A percentile compares a stretch with the other conserved stretches of the same genome.
Conservation (phyloP, 2,329 filamentous ascomycete genomes). For the Cryphonectria radicalis region DNA sequence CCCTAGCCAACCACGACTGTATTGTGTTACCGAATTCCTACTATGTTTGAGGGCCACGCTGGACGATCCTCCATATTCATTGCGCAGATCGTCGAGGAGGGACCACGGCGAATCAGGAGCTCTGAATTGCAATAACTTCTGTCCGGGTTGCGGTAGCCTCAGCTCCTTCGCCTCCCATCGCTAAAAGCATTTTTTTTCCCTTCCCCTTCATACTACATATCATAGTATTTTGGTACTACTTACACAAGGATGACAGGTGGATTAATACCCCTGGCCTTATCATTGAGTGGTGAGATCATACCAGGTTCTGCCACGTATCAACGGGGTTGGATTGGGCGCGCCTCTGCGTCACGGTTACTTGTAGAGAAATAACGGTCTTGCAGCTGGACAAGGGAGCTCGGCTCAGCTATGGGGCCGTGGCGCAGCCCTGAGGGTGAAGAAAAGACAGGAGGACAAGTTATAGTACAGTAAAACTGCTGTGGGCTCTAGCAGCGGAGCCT, state of each 20-base stretch:
- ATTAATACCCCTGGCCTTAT: neutral
- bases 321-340: neutral
- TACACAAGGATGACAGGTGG: neutral
- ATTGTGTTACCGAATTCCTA: neutral
- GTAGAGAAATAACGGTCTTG: neutral
- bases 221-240: too few relatives aligned
- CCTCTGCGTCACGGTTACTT: neutral
- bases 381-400: neutral
- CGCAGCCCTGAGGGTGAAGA: neutral
- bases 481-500: neutral
- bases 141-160: neutral
- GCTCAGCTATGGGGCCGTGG: conserved; percentile 1
- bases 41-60: neutral
- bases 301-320: neutral
- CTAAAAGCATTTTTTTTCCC: neutral
- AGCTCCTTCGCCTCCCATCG: neutral
- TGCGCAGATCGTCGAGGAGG: neutral
- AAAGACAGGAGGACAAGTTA: neutral
- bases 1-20: neutral
- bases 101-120: conserved; percentile 1
- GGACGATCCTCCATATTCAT: neutral
- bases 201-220: neutral
- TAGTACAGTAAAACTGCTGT: neutral
- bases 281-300: neutral
- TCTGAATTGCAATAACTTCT: neutral